These are phyloP conservation scores for Harrya chromipes DNA, from an alignment of 768 basidiomycete genomes.

Conservation along the genomic window DNA sequence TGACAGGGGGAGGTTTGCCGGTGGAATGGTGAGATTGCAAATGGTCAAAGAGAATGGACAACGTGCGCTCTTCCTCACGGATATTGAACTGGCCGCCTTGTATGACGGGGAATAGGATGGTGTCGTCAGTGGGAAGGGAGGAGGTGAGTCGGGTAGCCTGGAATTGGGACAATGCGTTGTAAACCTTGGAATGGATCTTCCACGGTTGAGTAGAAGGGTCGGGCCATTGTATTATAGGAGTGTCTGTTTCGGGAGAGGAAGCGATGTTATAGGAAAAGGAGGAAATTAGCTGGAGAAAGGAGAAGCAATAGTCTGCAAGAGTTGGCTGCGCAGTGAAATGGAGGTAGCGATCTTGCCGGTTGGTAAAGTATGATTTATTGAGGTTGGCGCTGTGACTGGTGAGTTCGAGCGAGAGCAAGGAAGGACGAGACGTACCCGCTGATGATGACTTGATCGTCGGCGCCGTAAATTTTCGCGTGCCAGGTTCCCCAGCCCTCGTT, in stretches of 20 bases:
- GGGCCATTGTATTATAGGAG: constrained; percentile 65
- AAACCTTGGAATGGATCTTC: constrained; percentile 59
- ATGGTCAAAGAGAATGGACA: constrained; percentile 57
- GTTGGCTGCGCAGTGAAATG: constrained; percentile 58
- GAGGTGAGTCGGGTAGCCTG: constrained; percentile 44
- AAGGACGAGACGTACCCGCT: constrained; percentile 63
- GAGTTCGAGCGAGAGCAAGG: neutral
- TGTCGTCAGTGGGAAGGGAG: constrained; percentile 27
- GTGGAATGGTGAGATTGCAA: constrained; percentile 26
- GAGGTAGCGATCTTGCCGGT: constrained; percentile 94
- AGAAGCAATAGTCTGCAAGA: constrained; percentile 80
- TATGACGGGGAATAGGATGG: constrained; percentile 75
- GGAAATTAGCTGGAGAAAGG: constrained; percentile 67
- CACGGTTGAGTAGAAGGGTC: constrained; percentile 65
- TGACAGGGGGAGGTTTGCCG: constrained; percentile 36
- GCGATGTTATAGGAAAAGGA: constrained; percentile 62
- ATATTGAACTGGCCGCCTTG: constrained; percentile 88
- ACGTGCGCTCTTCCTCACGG: constrained; percentile 74
- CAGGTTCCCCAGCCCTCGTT: constrained; percentile 99
- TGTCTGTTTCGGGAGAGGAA: constrained; percentile 35
- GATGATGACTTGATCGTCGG: constrained; percentile 88
- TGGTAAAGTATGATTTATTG: constrained; percentile 88
- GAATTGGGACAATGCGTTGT: constrained; percentile 52
- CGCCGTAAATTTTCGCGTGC: constrained; percentile 96
- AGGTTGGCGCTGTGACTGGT: constrained; percentile 74